Evolutionary conservation across 2,329 filamentous ascomycete genomes (phyloP).

Genomic region (Aspergillus sergii): DNA sequence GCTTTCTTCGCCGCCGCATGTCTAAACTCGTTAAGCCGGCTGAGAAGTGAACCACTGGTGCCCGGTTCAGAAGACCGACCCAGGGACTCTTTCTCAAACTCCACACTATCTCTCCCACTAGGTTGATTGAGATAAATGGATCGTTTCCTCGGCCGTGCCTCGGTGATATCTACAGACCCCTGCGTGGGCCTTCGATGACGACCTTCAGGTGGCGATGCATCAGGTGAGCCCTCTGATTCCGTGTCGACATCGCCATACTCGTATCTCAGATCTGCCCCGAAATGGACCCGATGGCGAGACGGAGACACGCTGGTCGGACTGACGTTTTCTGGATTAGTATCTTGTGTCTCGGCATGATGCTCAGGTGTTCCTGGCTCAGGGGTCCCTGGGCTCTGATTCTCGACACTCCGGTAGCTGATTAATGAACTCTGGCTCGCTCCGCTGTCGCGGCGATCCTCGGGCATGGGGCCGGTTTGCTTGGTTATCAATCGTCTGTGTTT

Average conservation of each 20-base stretch:
- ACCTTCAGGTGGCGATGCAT: background rate
- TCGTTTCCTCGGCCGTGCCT: conserved; percentile 13
- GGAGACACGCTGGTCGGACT: background rate
- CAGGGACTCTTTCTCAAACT: background rate
- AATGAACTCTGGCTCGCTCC: conserved; percentile 10
- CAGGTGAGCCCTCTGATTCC: conserved; percentile 7
- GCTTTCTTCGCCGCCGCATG: background rate
- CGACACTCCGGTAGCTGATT: conserved; percentile 15
- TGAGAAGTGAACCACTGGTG: background rate
- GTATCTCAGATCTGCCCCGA: conserved; percentile 9
- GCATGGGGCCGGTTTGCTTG: background rate
- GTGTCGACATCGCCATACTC: conserved; percentile 5
- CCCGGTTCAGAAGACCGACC: background rate
- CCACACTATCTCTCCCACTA: conserved; percentile 7
- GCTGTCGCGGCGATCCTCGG: background rate
- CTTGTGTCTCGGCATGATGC: background rate
- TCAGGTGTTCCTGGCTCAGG: background rate
- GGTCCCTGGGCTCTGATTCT: background rate
- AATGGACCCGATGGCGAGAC: conserved; percentile 11
- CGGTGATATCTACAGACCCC: conserved; percentile 32
- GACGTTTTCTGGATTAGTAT: background rate
- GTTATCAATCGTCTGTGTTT: background rate
- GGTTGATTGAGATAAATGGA: conserved; percentile 2
- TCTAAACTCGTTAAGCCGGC: background rate
- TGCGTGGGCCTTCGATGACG: conserved; percentile 9